Percentiles rank a stretch among this genome's conserved stretches.
These are phyloP conservation scores for Suhomyces kunorum DNA, from an alignment of 1,139 yeast species.

Conservation along the genomic window DNA sequence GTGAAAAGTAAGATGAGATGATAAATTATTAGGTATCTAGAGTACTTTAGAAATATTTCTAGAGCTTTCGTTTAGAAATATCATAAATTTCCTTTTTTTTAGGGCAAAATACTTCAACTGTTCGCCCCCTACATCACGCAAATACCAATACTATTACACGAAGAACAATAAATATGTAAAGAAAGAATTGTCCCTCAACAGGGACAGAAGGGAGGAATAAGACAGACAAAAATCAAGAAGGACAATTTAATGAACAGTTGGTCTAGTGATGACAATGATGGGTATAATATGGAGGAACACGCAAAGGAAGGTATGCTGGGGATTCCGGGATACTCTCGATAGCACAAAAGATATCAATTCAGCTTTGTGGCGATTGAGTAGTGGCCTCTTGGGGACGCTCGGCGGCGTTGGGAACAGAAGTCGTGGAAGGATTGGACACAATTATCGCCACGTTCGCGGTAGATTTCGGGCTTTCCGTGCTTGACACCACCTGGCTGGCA, in stretches of 20 bases:
- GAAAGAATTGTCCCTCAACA: not conserved
- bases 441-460: conserved; percentile 23
- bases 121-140: not conserved
- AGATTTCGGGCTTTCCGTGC: not conserved
- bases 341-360: conserved; percentile 5
- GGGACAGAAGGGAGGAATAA: conserved; percentile 3
- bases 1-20: too few species aligned
- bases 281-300: conserved; percentile 1
- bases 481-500: conserved; percentile 1
- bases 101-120: not conserved
- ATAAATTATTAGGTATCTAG: too few species aligned
- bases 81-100: too few species aligned
- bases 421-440: conserved; percentile 28
- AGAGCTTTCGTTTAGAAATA: too few species aligned
- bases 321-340: not conserved
- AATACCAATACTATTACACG: conserved; percentile 9
- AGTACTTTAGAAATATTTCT: too few species aligned
- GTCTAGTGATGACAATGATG: conserved; percentile 2
- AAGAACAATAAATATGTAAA: conserved; percentile 5
- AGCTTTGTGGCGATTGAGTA: conserved; percentile 5
- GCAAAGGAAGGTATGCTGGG: not conserved
- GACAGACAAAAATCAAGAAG: conserved; percentile 5
- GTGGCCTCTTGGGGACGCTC: not conserved
- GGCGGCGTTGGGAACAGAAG: conserved; percentile 10
- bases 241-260: conserved; percentile 1